These are phyloP conservation scores for Coniochaeta sp. DNA, from an alignment of 2,329 filamentous ascomycete genomes.

Conservation along the genomic window DNA sequence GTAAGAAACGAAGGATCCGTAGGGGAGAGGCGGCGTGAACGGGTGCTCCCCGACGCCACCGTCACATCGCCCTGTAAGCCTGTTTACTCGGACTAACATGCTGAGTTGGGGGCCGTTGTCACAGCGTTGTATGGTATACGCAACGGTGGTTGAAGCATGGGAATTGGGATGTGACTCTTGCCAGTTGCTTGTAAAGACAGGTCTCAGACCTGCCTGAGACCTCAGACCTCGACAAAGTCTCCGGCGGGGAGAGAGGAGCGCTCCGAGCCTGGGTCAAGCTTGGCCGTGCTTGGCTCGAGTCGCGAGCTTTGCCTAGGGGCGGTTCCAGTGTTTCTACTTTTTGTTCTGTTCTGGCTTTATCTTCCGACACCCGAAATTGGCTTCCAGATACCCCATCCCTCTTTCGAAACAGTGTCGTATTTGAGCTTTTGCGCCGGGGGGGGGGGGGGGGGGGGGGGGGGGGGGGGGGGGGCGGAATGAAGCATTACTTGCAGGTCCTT, in stretches of 20 bases:
- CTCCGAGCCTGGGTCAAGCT: neutral
- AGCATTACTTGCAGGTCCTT: neutral
- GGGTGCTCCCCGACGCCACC: neutral
- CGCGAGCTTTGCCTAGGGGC: neutral
- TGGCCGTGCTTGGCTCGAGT: neutral
- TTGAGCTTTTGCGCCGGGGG: too few species aligned
- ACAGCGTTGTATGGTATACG: neutral
- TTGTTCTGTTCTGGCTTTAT: neutral
- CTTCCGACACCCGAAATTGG: neutral
- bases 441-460: too few species aligned
- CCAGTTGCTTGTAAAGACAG: neutral
- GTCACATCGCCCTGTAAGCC: neutral
- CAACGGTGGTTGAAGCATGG: neutral
- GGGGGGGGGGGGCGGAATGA: too few species aligned
- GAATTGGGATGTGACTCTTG: neutral
- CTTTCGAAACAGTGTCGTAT: neutral
- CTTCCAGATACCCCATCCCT: neutral
- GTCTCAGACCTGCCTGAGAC: neutral
- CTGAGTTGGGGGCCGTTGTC: neutral
- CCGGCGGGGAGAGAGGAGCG: neutral
- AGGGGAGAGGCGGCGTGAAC: neutral
- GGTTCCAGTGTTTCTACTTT: neutral
- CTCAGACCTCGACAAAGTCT: neutral
- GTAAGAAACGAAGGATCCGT: neutral
- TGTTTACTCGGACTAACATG: neutral